Evolutionary conservation across 441 rosid genomes (phyloP), one percentile per base, ranked within the genome.

Genomic region (Bruguiera hainesii): DNA sequence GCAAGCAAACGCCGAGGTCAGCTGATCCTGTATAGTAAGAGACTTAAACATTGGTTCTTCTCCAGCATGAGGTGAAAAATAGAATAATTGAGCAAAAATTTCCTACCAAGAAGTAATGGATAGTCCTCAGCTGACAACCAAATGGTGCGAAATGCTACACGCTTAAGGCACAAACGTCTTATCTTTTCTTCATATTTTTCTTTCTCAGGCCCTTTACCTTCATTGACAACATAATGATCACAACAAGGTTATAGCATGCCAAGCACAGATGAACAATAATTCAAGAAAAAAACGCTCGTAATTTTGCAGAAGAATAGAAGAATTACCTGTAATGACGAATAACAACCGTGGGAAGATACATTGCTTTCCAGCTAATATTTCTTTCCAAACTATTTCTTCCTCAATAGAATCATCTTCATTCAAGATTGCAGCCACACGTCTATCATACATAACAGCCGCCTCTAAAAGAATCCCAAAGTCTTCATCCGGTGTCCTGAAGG

Each of bases 391-490:
- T 67, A 74, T 75, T 60, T 73, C 85, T 64, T 70, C 84, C 64
- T 74, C 78, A 18, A 66, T 61, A 64, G 84, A 81, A 64, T 89
- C 88, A 25, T 86, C 83, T 82, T 84, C 94, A 75, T 84, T 78
- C 52, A 86, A 75, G 61, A 90, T 80, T 55, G 99, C 97, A 66
- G 89, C 93, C 72, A 92, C 99, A 56, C 95, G 91, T 68, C 93
- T 87, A 71, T 95, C 98, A 81, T 92, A 95, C 96, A 95, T 84
- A 25, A 95, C 92, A 28, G 98, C 97, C 55, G 99, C 99, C 83
- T 92, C 97, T 66, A 95, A 76, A 61, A 95, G 92, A 71, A 95
- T 85, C 74, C 95, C 83, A 79, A 95, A 95, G 83, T 95, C 86
- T 82, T 95, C 99, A 90, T 95, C 99, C 52, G 98, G 87, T 31